Evolutionary conservation across 2,329 filamentous ascomycete genomes (phyloP).

Genomic region (Sphaerostilbella broomeana): DNA sequence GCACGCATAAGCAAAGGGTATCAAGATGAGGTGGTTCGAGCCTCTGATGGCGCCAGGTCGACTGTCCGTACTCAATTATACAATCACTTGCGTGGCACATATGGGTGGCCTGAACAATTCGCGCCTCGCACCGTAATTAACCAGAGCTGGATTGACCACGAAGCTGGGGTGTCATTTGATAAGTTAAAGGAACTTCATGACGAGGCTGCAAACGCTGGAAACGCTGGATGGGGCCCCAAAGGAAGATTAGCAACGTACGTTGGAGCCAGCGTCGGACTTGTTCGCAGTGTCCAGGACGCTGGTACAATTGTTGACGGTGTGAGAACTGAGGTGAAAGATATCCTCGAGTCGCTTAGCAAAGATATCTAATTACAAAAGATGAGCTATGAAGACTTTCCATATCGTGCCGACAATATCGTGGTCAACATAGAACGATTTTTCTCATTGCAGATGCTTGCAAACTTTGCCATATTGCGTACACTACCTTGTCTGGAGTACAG

Average conservation of each 20-base stretch:
- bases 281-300: constrained; percentile 34
- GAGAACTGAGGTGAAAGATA: constrained; percentile 21
- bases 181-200: constrained; percentile 39
- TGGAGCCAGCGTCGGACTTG: constrained; percentile 38
- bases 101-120: constrained; percentile 36
- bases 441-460: too few species aligned
- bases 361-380: constrained; percentile 2
- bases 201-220: constrained; percentile 31
- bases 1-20: constrained; percentile 35
- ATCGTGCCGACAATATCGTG: too few species aligned
- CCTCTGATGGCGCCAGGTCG: constrained; percentile 31
- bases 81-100: constrained; percentile 37
- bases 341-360: constrained; percentile 10
- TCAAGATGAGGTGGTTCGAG: constrained; percentile 35
- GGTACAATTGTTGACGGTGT: constrained; percentile 31
- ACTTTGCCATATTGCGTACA: too few species aligned
- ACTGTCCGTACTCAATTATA: constrained; percentile 39
- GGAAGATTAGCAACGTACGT: constrained; percentile 46
- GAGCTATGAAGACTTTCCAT: too few species aligned
- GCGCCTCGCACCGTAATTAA: constrained; percentile 36
- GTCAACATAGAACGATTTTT: too few species aligned
- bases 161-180: constrained; percentile 34
- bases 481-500: too few species aligned
- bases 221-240: constrained; percentile 40
- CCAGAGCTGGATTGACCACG: constrained; percentile 30